These are phyloP conservation scores for Glonium stellatum DNA, from an alignment of 495 filamentous ascomycete species.

Conservation along the genomic window DNA sequence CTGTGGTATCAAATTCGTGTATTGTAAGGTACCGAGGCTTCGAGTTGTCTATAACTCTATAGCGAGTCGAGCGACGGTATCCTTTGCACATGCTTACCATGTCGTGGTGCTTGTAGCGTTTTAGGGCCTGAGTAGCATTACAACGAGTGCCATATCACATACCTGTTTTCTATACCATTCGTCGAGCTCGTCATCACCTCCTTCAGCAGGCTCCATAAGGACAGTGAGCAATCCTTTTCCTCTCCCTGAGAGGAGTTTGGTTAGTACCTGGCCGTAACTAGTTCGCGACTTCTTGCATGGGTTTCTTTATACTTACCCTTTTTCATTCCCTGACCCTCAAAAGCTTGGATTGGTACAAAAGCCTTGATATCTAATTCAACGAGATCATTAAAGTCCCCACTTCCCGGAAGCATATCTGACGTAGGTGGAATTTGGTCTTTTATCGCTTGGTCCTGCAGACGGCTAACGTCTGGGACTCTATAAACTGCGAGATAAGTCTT, in stretches of 20 bases:
- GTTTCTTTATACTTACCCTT: no score
- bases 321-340: not conserved
- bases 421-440: not conserved
- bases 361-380: not conserved
- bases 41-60: slow-evolving; percentile 8
- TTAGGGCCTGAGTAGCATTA: no score
- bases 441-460: not conserved
- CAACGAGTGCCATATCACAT: slow-evolving; percentile 35
- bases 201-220: slow-evolving; percentile 5
- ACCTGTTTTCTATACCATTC: slow-evolving; percentile 57
- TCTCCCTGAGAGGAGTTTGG: no score
- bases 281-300: no score
- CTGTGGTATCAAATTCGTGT: slow-evolving; percentile 12
- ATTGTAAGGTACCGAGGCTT: slow-evolving; percentile 11
- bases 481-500: slow-evolving; percentile 15
- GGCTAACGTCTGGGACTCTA: not conserved
- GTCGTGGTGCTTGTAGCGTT: slow-evolving; percentile 21
- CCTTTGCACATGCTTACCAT: slow-evolving; percentile 16
- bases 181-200: slow-evolving; percentile 56
- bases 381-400: not conserved
- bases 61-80: slow-evolving; percentile 18
- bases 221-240: not conserved
- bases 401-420: slow-evolving; percentile 4
- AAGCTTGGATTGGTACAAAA: slow-evolving; percentile 8
- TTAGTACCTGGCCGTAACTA: no score